These are phyloP conservation scores for Aureobasidium mangrovei DNA, from an alignment of 2,329 filamentous ascomycete genomes.

Conservation along the genomic window DNA sequence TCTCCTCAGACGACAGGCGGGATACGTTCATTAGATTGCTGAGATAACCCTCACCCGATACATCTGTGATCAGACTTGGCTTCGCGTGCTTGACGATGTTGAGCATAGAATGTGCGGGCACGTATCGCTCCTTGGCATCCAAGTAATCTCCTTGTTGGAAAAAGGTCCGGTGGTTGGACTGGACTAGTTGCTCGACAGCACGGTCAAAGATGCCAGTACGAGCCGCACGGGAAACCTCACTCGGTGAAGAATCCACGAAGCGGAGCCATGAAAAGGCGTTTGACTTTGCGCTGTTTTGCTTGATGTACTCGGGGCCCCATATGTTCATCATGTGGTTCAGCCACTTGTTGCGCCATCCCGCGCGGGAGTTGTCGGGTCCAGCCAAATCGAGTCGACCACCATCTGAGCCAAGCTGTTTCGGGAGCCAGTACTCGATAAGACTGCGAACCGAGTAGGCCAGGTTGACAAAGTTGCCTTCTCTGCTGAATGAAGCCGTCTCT, in stretches of 20 bases:
- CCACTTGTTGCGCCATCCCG: constrained; percentile 73
- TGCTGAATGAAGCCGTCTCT: constrained; percentile 89
- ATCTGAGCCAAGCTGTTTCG: constrained; percentile 72
- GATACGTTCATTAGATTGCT: constrained; percentile 72
- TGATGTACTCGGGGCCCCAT: constrained; percentile 73
- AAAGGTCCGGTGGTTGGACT: constrained; percentile 41
- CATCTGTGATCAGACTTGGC: constrained; percentile 45
- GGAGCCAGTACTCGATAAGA: constrained; percentile 74
- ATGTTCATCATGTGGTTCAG: constrained; percentile 80
- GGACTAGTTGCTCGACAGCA: constrained; percentile 49
- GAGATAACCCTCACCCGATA: constrained; percentile 65
- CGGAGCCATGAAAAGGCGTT: constrained; percentile 81
- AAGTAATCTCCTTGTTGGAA: constrained; percentile 23
- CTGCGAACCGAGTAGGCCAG: constrained; percentile 84
- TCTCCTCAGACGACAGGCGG: constrained; percentile 50
- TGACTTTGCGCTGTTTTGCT: constrained; percentile 50
- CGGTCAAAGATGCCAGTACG: constrained; percentile 66
- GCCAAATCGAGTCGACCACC: constrained; percentile 67
- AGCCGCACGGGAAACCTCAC: constrained; percentile 62
- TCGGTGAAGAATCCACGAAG: constrained; percentile 68
- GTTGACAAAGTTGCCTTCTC: constrained; percentile 71
- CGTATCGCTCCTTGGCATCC: constrained; percentile 49
- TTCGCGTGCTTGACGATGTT: constrained; percentile 47
- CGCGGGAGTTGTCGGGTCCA: constrained; percentile 61
- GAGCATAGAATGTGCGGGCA: constrained; percentile 69